These are phyloP conservation scores for Saturnispora sekii DNA, from an alignment of 805 yeast species.

Conservation along the genomic window DNA sequence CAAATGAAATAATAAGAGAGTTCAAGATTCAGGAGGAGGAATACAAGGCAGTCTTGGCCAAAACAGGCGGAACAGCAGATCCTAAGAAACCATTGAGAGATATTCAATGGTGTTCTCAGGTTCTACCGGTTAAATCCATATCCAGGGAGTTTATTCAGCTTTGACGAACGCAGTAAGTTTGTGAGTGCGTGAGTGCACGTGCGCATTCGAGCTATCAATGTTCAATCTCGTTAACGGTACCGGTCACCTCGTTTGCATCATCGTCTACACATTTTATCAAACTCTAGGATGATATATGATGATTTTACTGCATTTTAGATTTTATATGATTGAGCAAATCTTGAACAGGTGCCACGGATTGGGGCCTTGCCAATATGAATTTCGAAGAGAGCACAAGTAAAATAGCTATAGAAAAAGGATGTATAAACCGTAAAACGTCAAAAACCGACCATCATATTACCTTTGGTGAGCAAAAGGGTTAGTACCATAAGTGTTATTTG, in stretches of 20 bases:
- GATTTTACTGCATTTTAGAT: too few relatives aligned
- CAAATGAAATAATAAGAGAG: slow-evolving; percentile 60
- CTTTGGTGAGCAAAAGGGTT: slow-evolving; percentile 1
- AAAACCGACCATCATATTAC: not conserved
- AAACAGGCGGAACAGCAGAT: slow-evolving; percentile 31
- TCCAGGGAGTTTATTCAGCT: slow-evolving; percentile 19
- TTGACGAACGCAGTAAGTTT: not conserved
- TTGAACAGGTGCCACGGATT: too few relatives aligned
- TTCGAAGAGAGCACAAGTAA: not conserved
- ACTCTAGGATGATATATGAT: too few relatives aligned
- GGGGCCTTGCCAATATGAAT: too few relatives aligned
- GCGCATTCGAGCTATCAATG: too few relatives aligned
- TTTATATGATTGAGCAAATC: too few relatives aligned
- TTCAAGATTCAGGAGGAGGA: slow-evolving; percentile 58
- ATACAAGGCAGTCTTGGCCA: slow-evolving; percentile 36
- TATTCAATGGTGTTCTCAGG: slow-evolving; percentile 70
- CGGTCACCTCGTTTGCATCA: too few relatives aligned
- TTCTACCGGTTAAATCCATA: slow-evolving; percentile 18
- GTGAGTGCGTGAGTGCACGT: not conserved
- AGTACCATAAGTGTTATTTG: not conserved
- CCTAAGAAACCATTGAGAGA: slow-evolving; percentile 68
- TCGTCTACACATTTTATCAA: too few relatives aligned
- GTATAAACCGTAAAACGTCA: not conserved
- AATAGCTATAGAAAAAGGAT: not conserved
- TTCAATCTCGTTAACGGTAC: too few relatives aligned